phyloP scores from a whole-genome alignment of 352 stramenopile genomes.

The Phytophthora capsici region DNA sequence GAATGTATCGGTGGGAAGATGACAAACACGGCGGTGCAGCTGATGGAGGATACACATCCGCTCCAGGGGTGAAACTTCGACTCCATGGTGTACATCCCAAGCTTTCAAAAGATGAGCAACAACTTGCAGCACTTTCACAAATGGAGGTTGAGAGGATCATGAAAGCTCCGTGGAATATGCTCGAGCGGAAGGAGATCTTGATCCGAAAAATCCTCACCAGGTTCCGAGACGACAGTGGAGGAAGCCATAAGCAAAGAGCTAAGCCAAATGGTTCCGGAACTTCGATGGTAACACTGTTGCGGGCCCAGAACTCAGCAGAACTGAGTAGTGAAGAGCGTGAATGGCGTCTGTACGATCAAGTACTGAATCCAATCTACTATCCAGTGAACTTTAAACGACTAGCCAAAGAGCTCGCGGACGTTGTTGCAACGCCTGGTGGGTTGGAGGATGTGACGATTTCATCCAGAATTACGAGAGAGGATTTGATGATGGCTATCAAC shows the following conservation, averaged over 20 bases:
- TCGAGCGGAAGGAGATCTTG: constrained; percentile 77
- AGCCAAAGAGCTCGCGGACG: constrained; percentile 18
- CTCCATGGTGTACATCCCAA: constrained; percentile 56
- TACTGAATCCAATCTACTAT: constrained; percentile 81
- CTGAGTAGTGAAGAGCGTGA: constrained; percentile 72
- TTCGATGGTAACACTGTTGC: constrained; percentile 57
- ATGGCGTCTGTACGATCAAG: constrained; percentile 71
- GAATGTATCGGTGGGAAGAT: constrained; percentile 76
- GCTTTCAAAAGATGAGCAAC: constrained; percentile 72
- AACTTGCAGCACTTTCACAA: constrained; percentile 62
- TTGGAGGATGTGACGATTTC: constrained; percentile 37
- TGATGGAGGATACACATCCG: constrained; percentile 28
- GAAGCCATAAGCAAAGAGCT: constrained; percentile 15
- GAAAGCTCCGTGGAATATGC: constrained; percentile 74
- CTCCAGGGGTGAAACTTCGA: constrained; percentile 33
- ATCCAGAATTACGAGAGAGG: constrained; percentile 57
- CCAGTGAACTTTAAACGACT: constrained; percentile 57
- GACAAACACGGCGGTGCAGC: constrained; percentile 33
- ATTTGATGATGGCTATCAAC: constrained; percentile 65
- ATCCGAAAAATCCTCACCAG: constrained; percentile 75
- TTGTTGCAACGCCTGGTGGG: constrained; percentile 7
- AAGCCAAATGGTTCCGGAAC: constrained; percentile 13
- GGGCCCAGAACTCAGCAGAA: constrained; percentile 52
- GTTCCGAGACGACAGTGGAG: constrained; percentile 61
- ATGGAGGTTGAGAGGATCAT: constrained; percentile 76